Evolutionary conservation across 352 stramenopile species (phyloP).

Genomic region (Phytophthora pluvialis): DNA sequence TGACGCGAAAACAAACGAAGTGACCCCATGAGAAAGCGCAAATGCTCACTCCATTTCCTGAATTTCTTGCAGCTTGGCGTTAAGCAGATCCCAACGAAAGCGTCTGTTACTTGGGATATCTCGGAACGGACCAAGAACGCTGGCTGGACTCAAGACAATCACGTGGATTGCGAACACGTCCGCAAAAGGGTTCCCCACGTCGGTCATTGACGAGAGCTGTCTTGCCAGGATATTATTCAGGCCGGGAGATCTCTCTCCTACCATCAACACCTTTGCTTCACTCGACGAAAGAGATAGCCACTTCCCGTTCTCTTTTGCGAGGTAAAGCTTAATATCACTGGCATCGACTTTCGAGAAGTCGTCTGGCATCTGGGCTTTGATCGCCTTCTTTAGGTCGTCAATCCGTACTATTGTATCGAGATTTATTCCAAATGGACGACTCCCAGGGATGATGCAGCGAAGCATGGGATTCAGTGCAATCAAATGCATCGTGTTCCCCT

Average conservation of each 20-base stretch:
- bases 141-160: not conserved
- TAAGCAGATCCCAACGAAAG: not conserved
- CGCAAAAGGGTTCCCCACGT: slow-evolving; percentile 1
- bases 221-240: not conserved
- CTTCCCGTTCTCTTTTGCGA: not conserved
- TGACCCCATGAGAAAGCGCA: no score
- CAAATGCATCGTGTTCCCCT: not conserved
- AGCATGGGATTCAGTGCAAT: slow-evolving; percentile 2
- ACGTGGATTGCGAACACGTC: not conserved
- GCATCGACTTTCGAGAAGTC: not conserved
- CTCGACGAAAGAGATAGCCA: not conserved
- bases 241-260: not conserved
- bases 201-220: not conserved
- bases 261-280: not conserved
- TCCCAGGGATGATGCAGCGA: not conserved
- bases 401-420: not conserved
- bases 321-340: not conserved
- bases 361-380: not conserved
- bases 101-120: not conserved
- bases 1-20: no score
- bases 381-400: not conserved
- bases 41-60: no score
- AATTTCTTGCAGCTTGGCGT: no score
- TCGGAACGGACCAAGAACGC: not conserved
- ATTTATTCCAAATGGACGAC: slow-evolving; percentile 1